Conservation (phyloP, 345 rosid species). For the Populus euphratica region DNA sequence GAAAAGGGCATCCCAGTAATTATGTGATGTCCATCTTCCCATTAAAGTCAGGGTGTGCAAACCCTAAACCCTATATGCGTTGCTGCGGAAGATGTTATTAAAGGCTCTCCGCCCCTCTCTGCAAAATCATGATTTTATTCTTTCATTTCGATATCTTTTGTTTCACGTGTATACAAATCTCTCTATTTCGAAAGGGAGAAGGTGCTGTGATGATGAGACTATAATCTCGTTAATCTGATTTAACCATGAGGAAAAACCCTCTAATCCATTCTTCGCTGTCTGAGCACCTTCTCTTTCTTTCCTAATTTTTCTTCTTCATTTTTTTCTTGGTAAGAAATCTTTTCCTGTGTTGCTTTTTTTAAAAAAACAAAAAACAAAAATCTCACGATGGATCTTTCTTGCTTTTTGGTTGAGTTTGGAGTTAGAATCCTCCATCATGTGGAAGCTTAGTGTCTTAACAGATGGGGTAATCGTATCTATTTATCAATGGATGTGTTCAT, state of each 20-base stretch:
- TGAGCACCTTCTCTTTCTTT: constrained; percentile 30
- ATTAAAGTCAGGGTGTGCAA: not conserved
- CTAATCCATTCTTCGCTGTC: constrained; percentile 24
- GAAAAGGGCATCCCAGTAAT: not conserved
- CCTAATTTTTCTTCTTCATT: not conserved
- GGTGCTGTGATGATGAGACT: constrained; percentile 31
- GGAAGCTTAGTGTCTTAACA: no score
- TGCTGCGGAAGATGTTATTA: not conserved
- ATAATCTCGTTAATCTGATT: constrained; percentile 38
- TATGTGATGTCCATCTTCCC: not conserved
- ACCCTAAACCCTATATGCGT: not conserved
- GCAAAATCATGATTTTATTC: not conserved
- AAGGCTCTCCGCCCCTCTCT: not conserved
- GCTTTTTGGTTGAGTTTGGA: no score
- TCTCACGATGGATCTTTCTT: no score
- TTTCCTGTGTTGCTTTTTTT: not conserved
- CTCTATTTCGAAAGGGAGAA: not conserved
- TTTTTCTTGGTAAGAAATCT: not conserved
- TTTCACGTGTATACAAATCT: not conserved
- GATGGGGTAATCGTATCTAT: no score
- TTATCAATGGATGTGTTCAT: no score
- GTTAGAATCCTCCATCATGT: no score
- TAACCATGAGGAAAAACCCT: constrained; percentile 24
- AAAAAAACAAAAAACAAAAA: no score
- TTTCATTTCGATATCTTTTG: not conserved